Conservation (phyloP, 805 yeast genomes). For the Starmerella scarabaei region DNA sequence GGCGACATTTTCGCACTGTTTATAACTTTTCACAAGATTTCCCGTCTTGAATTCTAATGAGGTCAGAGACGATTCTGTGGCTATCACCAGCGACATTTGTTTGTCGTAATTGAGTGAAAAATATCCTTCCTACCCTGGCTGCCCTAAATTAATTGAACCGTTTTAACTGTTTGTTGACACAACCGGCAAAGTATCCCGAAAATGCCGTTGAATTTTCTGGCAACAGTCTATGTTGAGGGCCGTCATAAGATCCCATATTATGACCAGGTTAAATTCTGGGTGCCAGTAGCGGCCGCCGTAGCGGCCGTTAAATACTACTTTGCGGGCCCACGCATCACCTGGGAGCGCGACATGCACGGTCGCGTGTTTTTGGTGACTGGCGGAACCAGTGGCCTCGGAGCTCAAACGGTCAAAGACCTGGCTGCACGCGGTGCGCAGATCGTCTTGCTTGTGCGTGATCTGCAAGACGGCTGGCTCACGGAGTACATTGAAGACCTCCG, state of each 20-base stretch:
- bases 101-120: conserved; percentile 1
- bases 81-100: conserved; percentile 9
- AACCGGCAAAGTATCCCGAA: too few relatives aligned
- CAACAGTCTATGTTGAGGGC: conserved; percentile 59
- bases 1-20: conserved; percentile 14
- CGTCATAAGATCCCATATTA: conserved; percentile 65
- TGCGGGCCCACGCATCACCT: conserved; percentile 68
- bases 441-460: conserved; percentile 52
- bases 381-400: conserved; percentile 90
- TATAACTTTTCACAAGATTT: conserved; percentile 20
- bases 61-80: conserved; percentile 11
- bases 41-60: conserved; percentile 25
- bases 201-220: conserved; percentile 83
- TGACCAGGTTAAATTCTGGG: conserved; percentile 37
- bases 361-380: conserved; percentile 54
- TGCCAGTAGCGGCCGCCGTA: conserved; percentile 40
- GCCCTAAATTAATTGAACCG: neutral
- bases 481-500: conserved; percentile 74
- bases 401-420: conserved; percentile 56
- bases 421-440: conserved; percentile 80
- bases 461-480: conserved; percentile 57
- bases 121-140: neutral
- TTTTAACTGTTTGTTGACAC: neutral
- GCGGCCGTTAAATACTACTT: conserved; percentile 55
- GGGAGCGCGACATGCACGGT: conserved; percentile 91